Conservation (phyloP, 176 grass and related monocot genomes). For the Coix lacrymajobi region DNA sequence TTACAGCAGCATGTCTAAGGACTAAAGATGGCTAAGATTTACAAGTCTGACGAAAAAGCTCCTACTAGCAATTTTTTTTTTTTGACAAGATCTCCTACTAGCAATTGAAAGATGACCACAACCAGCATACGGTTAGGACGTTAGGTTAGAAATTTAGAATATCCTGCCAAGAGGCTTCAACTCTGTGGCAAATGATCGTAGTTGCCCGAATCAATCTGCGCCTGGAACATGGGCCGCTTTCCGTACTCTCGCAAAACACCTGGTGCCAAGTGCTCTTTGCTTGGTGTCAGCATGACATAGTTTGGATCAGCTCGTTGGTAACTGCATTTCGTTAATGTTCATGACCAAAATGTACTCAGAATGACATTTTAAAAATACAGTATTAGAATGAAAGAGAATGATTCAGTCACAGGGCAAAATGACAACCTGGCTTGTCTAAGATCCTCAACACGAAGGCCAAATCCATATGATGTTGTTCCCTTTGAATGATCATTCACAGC, state of each 20-base stretch:
- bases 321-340: conserved; percentile 38
- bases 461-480: conserved; percentile 67
- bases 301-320: conserved; percentile 88
- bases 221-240: conserved; percentile 77
- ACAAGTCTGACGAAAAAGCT: not conserved
- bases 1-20: not conserved
- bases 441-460: conserved; percentile 84
- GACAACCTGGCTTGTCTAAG: conserved; percentile 78
- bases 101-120: no score
- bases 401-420: not conserved
- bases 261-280: conserved; percentile 77
- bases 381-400: not conserved
- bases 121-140: not conserved
- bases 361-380: not conserved
- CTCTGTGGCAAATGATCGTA: conserved; percentile 77
- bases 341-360: not conserved
- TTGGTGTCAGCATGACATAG: conserved; percentile 95
- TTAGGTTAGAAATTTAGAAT: no score
- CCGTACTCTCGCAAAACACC: conserved; percentile 45
- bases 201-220: conserved; percentile 71
- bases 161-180: conserved; percentile 74
- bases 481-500: conserved; percentile 69
- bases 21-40: not conserved
- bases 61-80: no score
- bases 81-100: no score